Evolutionary conservation across 257 asterid genomes (phyloP).

Genomic region (Fraxinus quadrangulata): DNA sequence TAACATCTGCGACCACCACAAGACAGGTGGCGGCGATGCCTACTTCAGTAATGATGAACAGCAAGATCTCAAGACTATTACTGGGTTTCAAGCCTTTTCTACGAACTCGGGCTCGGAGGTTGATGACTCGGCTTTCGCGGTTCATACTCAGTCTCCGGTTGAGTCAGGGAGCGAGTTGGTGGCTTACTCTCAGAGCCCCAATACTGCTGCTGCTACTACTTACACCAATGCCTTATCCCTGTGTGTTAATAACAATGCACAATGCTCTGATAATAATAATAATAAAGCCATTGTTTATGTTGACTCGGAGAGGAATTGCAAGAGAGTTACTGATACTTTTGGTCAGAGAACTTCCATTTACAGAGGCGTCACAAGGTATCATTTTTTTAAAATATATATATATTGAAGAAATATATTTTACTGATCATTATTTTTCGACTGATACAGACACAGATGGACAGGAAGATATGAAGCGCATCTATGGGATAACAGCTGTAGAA

Average conservation of each 20-base stretch:
- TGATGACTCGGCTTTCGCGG: constrained; percentile 69
- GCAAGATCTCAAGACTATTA: constrained; percentile 55
- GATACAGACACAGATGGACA: constrained; percentile 91
- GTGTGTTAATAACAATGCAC: constrained; percentile 36
- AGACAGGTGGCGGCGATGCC: constrained; percentile 23
- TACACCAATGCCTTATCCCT: constrained; percentile 45
- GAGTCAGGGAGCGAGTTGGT: constrained; percentile 70
- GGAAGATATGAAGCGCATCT: constrained; percentile 99
- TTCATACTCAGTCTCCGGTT: constrained; percentile 54
- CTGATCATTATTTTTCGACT: background rate
- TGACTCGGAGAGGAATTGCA: constrained; percentile 47
- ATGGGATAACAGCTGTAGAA: constrained; percentile 99
- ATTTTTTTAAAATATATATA: too few relatives aligned
- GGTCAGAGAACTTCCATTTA: constrained; percentile 94
- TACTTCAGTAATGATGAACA: constrained; percentile 45
- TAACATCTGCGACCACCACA: constrained; percentile 64
- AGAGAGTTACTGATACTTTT: constrained; percentile 74
- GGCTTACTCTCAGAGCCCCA: constrained; percentile 44
- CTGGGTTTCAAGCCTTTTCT: constrained; percentile 69
- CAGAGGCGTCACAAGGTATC: constrained; percentile 93
- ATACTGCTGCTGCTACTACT: constrained; percentile 19
- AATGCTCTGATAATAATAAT: constrained; percentile 26
- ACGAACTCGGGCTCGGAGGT: constrained; percentile 87
- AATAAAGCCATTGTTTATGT: constrained; percentile 43
- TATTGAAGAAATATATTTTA: background rate